phyloP scores from a whole-genome alignment of 345 rosid genomes.

The Eucalyptus cloeziana region DNA sequence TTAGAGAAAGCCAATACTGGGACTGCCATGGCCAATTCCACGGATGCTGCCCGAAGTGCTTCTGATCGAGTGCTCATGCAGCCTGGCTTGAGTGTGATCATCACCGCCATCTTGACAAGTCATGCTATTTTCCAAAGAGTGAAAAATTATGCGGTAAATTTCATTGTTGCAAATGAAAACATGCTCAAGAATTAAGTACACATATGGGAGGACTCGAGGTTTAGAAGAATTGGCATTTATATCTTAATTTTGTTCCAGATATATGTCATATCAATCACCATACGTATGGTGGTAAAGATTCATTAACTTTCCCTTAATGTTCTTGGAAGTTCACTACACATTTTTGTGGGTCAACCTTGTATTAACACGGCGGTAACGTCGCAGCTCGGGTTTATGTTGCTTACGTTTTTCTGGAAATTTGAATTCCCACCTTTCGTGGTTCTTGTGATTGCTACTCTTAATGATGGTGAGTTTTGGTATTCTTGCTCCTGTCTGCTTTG shows the following conservation, averaged over 20 bases:
- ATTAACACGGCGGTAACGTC: not conserved
- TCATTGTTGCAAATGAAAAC: not conserved
- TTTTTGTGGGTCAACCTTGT: not conserved
- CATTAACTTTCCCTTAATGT: not conserved
- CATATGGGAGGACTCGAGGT: not conserved
- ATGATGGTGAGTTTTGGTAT: not conserved
- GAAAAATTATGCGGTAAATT: not conserved
- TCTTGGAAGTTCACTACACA: not conserved
- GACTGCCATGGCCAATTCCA: conserved; percentile 12
- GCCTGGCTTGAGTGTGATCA: not conserved
- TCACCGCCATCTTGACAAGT: not conserved
- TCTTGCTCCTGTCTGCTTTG: not conserved
- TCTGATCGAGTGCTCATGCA: not conserved
- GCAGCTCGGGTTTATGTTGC: not conserved
- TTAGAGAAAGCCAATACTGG: conserved; percentile 60
- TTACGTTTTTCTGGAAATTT: not conserved
- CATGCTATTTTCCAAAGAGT: not conserved
- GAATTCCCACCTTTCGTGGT: not conserved
- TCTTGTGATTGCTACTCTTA: not conserved
- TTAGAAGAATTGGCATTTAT: not conserved
- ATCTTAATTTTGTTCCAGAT: not conserved
- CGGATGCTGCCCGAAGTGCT: not conserved
- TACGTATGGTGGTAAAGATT: not conserved
- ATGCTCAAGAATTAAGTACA: not conserved
- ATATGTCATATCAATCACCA: not conserved